Evolutionary conservation across 331 rosid genomes (phyloP), one percentile per base, ranked within the genome.

Genomic region (Pyracantha coccinea): DNA sequence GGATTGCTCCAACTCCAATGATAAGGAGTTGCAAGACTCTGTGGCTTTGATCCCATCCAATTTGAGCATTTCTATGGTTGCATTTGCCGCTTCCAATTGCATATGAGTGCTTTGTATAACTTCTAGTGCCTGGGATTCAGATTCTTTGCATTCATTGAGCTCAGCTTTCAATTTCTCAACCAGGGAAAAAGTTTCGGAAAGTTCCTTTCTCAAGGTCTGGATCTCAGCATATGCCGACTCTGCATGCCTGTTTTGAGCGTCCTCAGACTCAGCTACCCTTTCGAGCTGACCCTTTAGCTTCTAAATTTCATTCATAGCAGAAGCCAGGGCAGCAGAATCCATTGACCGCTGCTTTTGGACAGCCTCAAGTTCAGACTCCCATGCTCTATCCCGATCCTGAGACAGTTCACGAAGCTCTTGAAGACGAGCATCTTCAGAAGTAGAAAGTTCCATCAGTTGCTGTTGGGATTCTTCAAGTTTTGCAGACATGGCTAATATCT

Each of bases 321-420:
- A 89, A 72, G 79, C 79, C 75, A 92, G 64, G 60, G 98, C 89
- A 62, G 96, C 23, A 55, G 95, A 89, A 72, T 92, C 98, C 98
- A 90, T 88, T 47, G 91, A 78, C 44, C 91, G 94, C 78, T 92
- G 98, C 78, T 82, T 86, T 75, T 83, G 95, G 69, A 92, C 86
- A 55, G 96, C 98, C 85, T 87, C 93, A 7, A 92, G 90, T 77
- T 92, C 96, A 53, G 93, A 92, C 58, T 92, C 91, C 96, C 98
- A 92, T 20, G 82, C 96, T 76, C 87, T 80, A 80, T 92, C 98
- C 13, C 98, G 89, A 64, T 90, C 96, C 68, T 90, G 96, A 12
- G 95, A 92, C 67, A 89, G 78, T 77, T 87, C 81, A 8, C 86
- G 85, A 32, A 92, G 95, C 78, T 92, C 96, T 79, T 78, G 86